These are phyloP conservation scores for Yarrowia divulgata DNA, from an alignment of 805 yeast genomes.

Conservation along the genomic window DNA sequence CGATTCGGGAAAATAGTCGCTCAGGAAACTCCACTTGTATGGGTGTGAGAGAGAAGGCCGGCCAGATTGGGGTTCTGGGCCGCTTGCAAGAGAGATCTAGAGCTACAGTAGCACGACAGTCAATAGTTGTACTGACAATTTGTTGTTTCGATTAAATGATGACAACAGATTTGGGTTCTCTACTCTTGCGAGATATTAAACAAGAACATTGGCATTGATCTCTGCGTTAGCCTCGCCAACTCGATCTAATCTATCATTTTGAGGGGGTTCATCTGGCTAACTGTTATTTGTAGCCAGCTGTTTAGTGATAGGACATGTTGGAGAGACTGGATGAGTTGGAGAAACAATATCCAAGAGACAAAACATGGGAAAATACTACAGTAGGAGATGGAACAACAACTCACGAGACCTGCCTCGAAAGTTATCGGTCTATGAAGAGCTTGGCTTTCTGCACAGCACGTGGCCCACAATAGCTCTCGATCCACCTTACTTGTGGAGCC, in stretches of 20 bases:
- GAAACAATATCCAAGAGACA: no score
- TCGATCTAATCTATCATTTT: background rate
- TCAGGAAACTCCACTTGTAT: background rate
- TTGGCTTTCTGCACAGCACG: no score
- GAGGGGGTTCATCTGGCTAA: background rate
- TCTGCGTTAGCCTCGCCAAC: background rate
- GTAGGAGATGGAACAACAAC: no score
- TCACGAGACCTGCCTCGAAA: no score
- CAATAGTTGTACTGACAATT: no score
- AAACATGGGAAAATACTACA: no score
- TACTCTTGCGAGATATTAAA: background rate
- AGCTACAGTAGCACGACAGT: no score
- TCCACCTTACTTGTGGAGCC: background rate
- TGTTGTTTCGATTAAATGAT: background rate
- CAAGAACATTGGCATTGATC: no score
- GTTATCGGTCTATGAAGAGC: no score
- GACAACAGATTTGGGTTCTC: background rate
- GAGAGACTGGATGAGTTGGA: no score
- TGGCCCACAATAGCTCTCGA: background rate
- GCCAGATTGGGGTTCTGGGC: background rate
- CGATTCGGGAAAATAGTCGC: conserved; percentile 1
- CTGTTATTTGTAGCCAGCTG: no score
- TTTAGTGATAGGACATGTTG: no score
- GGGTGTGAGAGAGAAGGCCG: background rate
- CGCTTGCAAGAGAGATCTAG: background rate